A percentile compares a stretch with the other conserved stretches of the same genome.
Evolutionary conservation across 2,329 filamentous ascomycete genomes (phyloP).

Genomic region (Dactylonectria estremocensis): DNA sequence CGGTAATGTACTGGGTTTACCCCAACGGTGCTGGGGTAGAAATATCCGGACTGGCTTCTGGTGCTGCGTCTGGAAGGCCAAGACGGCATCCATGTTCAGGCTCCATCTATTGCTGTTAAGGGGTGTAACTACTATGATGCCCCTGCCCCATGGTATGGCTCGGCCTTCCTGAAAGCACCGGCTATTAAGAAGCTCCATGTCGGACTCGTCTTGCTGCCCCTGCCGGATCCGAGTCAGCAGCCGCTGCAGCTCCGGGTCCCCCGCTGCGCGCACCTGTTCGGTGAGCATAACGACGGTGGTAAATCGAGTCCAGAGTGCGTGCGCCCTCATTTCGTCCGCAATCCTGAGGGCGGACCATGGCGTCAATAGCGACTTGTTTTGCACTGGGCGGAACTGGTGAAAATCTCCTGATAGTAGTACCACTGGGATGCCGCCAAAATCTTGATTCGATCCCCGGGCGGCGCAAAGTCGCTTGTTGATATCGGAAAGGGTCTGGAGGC

Average conservation of each 20-base stretch:
- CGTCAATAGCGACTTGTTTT: no score
- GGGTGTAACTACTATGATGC: background rate
- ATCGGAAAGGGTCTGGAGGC: no score
- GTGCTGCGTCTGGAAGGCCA: background rate
- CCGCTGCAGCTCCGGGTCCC: background rate
- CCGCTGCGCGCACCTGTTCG: no score
- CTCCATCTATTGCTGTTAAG: background rate
- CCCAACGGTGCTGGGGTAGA: no score
- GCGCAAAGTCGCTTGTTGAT: background rate
- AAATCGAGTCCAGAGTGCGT: no score
- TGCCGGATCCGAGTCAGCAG: conserved; percentile 5
- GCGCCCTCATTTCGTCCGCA: no score
- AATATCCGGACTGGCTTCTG: no score
- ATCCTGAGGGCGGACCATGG: no score
- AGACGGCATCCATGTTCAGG: background rate
- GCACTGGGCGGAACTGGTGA: no score
- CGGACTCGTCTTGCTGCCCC: background rate
- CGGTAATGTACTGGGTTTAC: no score
- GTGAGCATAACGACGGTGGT: no score
- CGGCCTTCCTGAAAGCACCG: background rate
- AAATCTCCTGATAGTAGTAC: no score
- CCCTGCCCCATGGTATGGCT: background rate
- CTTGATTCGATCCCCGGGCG: background rate
- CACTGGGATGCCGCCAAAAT: background rate
- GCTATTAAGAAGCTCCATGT: background rate